Evolutionary conservation across 169 alveolate species (phyloP), one percentile per base, ranked within the genome.

Genomic region (Babesia bovis): DNA sequence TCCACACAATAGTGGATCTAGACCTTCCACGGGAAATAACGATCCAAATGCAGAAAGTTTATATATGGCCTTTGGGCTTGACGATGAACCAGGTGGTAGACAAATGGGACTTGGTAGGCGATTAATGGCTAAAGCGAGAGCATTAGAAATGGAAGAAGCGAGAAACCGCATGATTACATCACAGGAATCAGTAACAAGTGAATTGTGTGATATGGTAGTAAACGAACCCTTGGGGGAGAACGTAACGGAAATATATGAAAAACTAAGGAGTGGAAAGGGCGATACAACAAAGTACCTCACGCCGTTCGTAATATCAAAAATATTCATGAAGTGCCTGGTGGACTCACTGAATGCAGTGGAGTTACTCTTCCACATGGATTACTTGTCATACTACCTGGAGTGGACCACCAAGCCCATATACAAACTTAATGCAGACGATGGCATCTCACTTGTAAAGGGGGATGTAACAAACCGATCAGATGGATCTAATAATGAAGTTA

Each of bases 281-380:
- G 69, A 36, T 40, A 26, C 35, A 45, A 21, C 36, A 23, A 49
- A 38, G n/a, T 9, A 35, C 28, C 41, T 63, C 50, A 47, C 73
- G 33, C 45, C 28, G 23, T 63, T 63, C 32, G 61, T 63, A 15
- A 32, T 63, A 9, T 63, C 73, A 2, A 63, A 35, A 50, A 47
- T 63, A 15, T 36, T 63, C 13, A 17, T 44, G 61, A 63, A 47
- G 60, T 44, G 73, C 23, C 73, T 63, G 2, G 23, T 63, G 35
- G 73, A 30, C 0, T 32, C 40, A 1, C 40, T 63, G 13, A 49
- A 63, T 55, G 51, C 73, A 2, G 60, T 36, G 49, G 73, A 63
- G 30, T 21, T 63, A 9, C 73, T 63, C n/a, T 63, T 63, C 25
- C 73, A 63, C 32, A 63, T 63, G 61, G 73, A 63, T 35, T 63